Percentiles rank a stretch among this genome's conserved stretches.
These are phyloP conservation scores for Tuber borchii DNA, from an alignment of 495 filamentous ascomycete genomes.

Conservation along the genomic window DNA sequence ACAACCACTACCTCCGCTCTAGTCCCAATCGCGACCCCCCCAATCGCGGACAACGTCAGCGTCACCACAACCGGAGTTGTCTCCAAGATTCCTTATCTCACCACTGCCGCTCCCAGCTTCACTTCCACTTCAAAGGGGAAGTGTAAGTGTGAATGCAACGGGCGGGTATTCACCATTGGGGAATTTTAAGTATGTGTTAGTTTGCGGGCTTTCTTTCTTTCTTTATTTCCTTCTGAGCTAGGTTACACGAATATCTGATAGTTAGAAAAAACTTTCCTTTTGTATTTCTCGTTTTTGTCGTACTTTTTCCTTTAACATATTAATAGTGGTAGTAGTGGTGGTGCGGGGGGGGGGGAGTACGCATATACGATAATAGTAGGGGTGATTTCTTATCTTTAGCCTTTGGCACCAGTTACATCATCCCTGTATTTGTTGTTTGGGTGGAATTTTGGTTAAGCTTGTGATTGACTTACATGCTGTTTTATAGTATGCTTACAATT, in stretches of 20 bases:
- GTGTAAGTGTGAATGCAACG: constrained; percentile 1
- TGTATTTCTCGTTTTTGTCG: background rate
- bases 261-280: background rate
- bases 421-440: background rate
- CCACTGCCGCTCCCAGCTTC: background rate
- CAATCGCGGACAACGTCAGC: background rate
- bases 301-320: background rate
- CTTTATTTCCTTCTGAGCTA: background rate
- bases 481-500: background rate
- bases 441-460: background rate
- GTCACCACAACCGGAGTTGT: background rate
- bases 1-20: background rate
- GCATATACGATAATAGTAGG: background rate
- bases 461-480: background rate
- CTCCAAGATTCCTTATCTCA: background rate
- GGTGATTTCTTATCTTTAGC: background rate
- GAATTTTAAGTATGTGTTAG: background rate
- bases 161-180: background rate
- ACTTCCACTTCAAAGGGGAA: background rate
- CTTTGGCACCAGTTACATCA: background rate
- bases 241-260: background rate
- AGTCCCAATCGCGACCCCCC: background rate
- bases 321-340: background rate
- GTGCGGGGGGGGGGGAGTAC: background rate
- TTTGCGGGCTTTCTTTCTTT: background rate